Conservation (phyloP, 768 basidiomycete genomes). For the Lentinula raphanica region DNA sequence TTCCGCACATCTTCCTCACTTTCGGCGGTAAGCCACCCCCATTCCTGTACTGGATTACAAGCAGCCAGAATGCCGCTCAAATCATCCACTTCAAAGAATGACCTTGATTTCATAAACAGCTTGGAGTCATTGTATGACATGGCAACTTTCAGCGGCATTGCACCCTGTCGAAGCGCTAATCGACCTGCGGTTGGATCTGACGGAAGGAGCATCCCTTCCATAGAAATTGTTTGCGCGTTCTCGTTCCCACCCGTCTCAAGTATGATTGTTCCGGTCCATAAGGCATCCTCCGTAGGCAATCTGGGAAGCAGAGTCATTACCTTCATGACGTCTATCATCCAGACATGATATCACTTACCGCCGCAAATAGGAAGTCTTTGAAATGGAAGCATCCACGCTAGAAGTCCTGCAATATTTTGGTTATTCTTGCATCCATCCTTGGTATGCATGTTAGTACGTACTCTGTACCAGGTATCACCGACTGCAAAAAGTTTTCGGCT, state of each 20-base stretch:
- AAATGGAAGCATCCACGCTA: not conserved
- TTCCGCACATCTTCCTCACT: not conserved
- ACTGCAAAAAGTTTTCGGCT: not conserved
- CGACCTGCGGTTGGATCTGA: not conserved
- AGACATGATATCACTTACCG: not conserved
- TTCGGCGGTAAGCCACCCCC: not conserved
- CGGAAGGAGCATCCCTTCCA: conserved; percentile 1
- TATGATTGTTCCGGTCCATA: not conserved
- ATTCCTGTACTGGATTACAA: conserved; percentile 1
- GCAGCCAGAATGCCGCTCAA: not conserved
- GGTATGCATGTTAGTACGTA: not conserved
- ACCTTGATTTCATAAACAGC: not conserved
- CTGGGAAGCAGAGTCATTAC: not conserved
- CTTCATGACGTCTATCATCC: not conserved
- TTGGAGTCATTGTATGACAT: not conserved
- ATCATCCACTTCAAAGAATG: not conserved
- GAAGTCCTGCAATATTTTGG: not conserved
- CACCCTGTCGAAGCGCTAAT: not conserved
- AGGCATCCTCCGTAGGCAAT: not conserved
- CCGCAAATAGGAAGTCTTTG: not conserved
- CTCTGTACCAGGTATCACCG: not conserved
- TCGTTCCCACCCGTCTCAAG: not conserved
- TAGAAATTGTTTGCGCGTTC: not conserved
- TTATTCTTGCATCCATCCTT: not conserved
- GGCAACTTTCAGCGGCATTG: conserved; percentile 2